Evolutionary conservation across 2,329 filamentous ascomycete genomes (phyloP).

Genomic region (Ascomycota sp.): DNA sequence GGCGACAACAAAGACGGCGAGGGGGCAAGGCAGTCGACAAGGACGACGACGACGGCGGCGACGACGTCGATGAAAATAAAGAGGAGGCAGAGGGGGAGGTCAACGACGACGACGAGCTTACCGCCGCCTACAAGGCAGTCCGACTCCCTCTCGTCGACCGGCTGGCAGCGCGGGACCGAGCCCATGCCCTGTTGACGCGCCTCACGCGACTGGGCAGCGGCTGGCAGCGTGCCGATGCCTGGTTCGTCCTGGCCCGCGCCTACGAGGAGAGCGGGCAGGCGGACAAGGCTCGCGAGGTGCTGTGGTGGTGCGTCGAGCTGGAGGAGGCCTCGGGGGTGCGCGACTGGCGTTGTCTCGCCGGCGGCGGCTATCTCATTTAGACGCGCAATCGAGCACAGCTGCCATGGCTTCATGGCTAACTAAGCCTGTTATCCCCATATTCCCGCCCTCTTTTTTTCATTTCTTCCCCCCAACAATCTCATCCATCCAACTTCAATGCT

Average conservation of each 20-base stretch:
- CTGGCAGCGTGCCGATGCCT: slow-evolving; percentile 87
- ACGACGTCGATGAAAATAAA: background rate
- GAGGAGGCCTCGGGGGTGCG: slow-evolving; percentile 70
- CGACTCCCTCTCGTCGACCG: slow-evolving; percentile 57
- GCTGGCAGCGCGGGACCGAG: slow-evolving; percentile 75
- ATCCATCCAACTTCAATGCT: no score
- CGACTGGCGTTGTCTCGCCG: slow-evolving; percentile 52
- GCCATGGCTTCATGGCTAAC: no score
- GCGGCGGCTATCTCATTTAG: slow-evolving; percentile 40
- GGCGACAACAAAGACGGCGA: no score
- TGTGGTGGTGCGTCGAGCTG: slow-evolving; percentile 96
- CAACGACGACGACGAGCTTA: slow-evolving; percentile 18
- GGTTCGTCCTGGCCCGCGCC: slow-evolving; percentile 71
- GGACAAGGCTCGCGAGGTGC: slow-evolving; percentile 74
- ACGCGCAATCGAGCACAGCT: no score
- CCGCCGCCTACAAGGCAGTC: slow-evolving; percentile 32
- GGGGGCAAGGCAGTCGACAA: no score
- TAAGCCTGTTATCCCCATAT: no score
- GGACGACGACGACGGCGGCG: background rate
- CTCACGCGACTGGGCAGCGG: slow-evolving; percentile 70
- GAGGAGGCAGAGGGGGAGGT: background rate
- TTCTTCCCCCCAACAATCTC: no score
- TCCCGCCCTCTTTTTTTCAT: no score
- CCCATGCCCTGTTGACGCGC: slow-evolving; percentile 61
- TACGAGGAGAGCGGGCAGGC: slow-evolving; percentile 73